Evolutionary conservation across 2,329 filamentous ascomycete species (phyloP).

Genomic region (Alternaria rosae): DNA sequence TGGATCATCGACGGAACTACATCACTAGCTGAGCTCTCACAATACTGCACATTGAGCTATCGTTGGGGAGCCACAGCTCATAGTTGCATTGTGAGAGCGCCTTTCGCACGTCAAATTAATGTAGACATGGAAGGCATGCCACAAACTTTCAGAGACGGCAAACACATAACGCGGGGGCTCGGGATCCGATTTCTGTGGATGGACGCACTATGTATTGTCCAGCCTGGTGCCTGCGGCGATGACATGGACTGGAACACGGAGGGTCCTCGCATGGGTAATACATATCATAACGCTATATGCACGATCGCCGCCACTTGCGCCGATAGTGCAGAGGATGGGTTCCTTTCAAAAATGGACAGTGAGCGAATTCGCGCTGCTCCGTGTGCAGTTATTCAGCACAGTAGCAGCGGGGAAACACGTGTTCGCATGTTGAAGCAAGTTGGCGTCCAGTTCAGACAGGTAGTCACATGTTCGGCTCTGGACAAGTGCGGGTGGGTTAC

Average conservation of each 20-base stretch:
- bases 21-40: background rate
- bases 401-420: background rate
- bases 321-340: background rate
- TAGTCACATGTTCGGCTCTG: background rate
- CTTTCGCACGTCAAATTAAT: background rate
- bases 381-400: background rate
- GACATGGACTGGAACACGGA: background rate
- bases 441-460: background rate
- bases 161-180: background rate
- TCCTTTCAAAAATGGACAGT: background rate
- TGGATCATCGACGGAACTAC: background rate
- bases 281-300: slow-evolving; percentile 1
- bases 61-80: background rate
- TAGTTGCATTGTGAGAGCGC: background rate
- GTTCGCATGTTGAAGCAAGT: background rate
- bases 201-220: slow-evolving; percentile 12
- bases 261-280: background rate
- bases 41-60: slow-evolving; percentile 4
- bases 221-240: background rate
- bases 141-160: slow-evolving; percentile 10
- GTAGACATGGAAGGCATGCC: background rate
- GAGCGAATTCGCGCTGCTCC: background rate
- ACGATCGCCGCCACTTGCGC: slow-evolving; percentile 1
- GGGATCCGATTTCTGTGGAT: slow-evolving; percentile 10
- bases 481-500: slow-evolving; percentile 2